phyloP scores from a whole-genome alignment of 768 basidiomycete species.

The Agrocybe pediades region DNA sequence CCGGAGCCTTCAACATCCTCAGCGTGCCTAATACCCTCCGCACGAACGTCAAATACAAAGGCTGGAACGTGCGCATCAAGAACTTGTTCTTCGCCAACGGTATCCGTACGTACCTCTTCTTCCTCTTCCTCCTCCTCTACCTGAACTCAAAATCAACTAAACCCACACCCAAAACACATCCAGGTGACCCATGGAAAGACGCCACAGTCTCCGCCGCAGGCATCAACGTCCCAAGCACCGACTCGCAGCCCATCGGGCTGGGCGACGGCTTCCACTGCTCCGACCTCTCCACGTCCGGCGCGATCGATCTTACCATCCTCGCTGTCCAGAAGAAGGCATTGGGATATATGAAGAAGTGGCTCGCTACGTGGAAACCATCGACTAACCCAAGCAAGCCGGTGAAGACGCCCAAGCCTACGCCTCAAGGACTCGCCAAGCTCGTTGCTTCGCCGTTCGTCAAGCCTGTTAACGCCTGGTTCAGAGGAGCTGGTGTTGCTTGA shows the following conservation, averaged over 20 bases:
- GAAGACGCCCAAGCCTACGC: conserved; percentile 11
- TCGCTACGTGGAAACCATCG: conserved; percentile 32
- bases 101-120: conserved; percentile 58
- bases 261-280: conserved; percentile 72
- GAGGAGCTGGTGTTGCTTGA: conserved; percentile 25
- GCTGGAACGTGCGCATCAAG: conserved; percentile 62
- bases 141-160: not conserved
- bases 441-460: conserved; percentile 17
- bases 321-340: conserved; percentile 58
- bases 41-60: conserved; percentile 54
- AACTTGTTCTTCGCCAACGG: conserved; percentile 74
- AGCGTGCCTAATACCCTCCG: conserved; percentile 42
- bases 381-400: conserved; percentile 7
- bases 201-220: conserved; percentile 65
- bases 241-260: conserved; percentile 55
- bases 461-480: conserved; percentile 38
- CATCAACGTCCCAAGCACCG: conserved; percentile 45
- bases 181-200: conserved; percentile 76
- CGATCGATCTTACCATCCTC: conserved; percentile 48
- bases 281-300: conserved; percentile 47
- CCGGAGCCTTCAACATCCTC: conserved; percentile 51
- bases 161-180: not conserved
- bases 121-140: not conserved
- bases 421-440: conserved; percentile 9
- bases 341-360: conserved; percentile 56